Percentiles rank a stretch among this genome's conserved stretches.
These are phyloP conservation scores for Neonectria coccinea DNA, from an alignment of 2,329 filamentous ascomycete genomes.

Conservation along the genomic window DNA sequence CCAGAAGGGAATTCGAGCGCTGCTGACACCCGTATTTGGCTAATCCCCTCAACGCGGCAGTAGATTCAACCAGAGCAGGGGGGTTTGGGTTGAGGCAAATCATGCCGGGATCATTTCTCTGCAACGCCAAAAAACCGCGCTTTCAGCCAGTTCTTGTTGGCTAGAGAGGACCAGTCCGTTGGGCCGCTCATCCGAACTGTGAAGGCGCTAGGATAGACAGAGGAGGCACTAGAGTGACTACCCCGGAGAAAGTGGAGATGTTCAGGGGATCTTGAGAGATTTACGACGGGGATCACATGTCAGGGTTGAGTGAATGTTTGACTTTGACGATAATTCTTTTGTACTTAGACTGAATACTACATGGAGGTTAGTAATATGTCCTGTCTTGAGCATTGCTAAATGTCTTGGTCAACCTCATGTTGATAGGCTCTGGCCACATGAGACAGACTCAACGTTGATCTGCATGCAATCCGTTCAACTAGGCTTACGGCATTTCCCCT, in stretches of 20 bases:
- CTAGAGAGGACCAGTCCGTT: not conserved
- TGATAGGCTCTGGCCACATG: not conserved
- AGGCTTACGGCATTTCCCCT: not conserved
- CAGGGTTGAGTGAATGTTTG: not conserved
- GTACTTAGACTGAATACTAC: too few relatives aligned
- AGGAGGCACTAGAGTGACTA: not conserved
- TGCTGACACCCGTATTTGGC: not conserved
- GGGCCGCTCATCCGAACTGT: not conserved
- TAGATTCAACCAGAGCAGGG: constrained; percentile 4
- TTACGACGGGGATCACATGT: not conserved
- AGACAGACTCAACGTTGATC: not conserved
- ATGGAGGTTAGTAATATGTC: not conserved
- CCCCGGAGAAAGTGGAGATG: not conserved
- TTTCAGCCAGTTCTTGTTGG: constrained; percentile 9
- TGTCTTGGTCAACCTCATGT: not conserved
- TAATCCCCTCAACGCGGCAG: constrained; percentile 5
- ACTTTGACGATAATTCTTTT: too few relatives aligned
- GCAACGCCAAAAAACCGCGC: not conserved
- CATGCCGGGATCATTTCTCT: not conserved
- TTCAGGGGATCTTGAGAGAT: constrained; percentile 4
- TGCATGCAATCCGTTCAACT: not conserved
- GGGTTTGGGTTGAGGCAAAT: not conserved
- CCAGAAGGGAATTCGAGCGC: not conserved
- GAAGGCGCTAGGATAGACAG: not conserved
- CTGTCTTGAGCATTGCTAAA: not conserved